Base-by-base conservation (phyloP, 2,329 filamentous ascomycete genomes). In the Massarina eburnea region DNA sequence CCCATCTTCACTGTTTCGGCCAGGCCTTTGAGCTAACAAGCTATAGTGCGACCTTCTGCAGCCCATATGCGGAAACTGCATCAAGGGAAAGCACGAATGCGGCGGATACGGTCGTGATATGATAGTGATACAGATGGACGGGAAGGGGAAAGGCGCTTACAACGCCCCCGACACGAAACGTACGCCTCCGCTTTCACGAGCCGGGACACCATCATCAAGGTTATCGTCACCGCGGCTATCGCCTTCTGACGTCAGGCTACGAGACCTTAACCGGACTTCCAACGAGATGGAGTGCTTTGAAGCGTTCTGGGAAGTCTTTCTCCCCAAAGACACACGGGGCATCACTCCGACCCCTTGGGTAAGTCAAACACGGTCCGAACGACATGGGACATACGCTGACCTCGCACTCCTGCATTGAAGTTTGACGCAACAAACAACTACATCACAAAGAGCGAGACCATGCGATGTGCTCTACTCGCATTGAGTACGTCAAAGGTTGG, bases 51-150 rank as follows among this genome's bases (percentile, higher is more conserved):
- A 52, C 30, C 36, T 52, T 7, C 36, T 46, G 26, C 32, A 41
- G 15, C 51, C 54, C 14, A 34, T 21, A 32, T 57, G 54, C 39
- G 40, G 34, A 3, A 50, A 47, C 34, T 57, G 54, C 40, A 36
- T 30, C 12, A 47, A 40, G 18, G 49, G 48, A 4, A 40, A 38
- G 8, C 46, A 52, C 17, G 32, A 36, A 2, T 57, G 54, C 29
- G 46, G 45, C 26, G 48, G 51, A 12, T 52, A 52, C 24, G 30
- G 46, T 19, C 49, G 47, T 27, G 39, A 48, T 4, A 45, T 57
- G 37, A 45, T 57, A 15, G 20, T 57, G 12, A 46, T 57, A 1
- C 51, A 57, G 26, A 34, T 48, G 9, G 36, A 41, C 12, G 34
- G 44, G 8, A 18, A 15, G 8, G 46, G 46, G 15, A 48, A 47